Base-by-base conservation (phyloP, 2,329 filamentous ascomycete species). In the Xylariomycetidae sp. region DNA sequence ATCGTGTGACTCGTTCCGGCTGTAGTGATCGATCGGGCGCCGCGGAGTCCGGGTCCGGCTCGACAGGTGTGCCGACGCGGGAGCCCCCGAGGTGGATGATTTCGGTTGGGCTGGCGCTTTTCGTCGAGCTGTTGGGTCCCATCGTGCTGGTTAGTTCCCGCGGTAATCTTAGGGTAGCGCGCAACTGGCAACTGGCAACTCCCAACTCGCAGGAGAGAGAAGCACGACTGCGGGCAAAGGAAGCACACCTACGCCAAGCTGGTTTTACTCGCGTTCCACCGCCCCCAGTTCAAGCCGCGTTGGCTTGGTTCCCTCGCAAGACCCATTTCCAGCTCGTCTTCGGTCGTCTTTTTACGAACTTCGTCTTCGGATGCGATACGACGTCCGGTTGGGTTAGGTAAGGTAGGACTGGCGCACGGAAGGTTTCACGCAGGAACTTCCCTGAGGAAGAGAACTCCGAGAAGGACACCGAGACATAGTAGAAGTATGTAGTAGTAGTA, bases 51-150 rank as follows among this genome's bases (percentile, higher is more conserved):
- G 40, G 19, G 9, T 38, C 35, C 13, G 41, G 37, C 18, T 31
- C 34, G 12, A 34, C 35, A 12, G 41, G 42, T 24, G 23, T 25
- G 18, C 42, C 38, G 4, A 50, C 35, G 29, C 46, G 44, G 10
- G 37, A 32, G 17, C 47, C 47, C 5, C 47, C 47, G 3, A 50
- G 38, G 28, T 50, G 47, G 16, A 50, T 25, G 19, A 50, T 50
- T 32, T 50, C 42, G 39, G 43, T 25, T 34, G 45, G 23, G 22
- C 13, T 42, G 15, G 27, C 41, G 34, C 27, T 35, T 13, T 31
- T 33, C 17, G 31, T 30, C 8, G 38, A 38, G 35, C 39, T 45
- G 16, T n/a, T 29, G 28, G 14, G 28, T 26, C 29, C 10, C 27
- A 13, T 9, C 26, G 22, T n/a, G 14, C 18, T 23, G 12, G 34